These are phyloP conservation scores for Cenchrus purpureus DNA, from an alignment of 176 grass and related monocot species.

Conservation along the genomic window DNA sequence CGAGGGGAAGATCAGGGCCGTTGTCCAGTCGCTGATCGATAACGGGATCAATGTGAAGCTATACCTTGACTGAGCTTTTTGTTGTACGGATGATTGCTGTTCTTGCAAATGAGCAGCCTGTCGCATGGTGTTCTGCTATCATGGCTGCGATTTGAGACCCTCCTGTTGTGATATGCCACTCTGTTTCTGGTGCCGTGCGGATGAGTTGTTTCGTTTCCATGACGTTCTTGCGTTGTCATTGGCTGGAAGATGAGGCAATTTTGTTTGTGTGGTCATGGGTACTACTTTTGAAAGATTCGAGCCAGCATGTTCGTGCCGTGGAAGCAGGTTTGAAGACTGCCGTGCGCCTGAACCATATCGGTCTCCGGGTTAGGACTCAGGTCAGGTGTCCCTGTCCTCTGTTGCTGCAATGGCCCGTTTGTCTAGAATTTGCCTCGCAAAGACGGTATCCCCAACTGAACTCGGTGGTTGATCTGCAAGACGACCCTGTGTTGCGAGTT, in stretches of 20 bases:
- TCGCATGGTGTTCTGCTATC: background rate
- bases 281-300: background rate
- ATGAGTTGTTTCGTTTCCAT: background rate
- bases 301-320: background rate
- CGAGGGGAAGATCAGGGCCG: slow-evolving; percentile 82
- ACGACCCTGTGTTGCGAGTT: background rate
- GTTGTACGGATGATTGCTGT: background rate
- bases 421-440: background rate
- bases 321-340: background rate
- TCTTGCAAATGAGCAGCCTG: slow-evolving; percentile 27
- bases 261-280: background rate
- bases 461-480: background rate
- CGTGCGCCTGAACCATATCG: background rate
- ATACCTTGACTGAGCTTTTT: slow-evolving; percentile 71
- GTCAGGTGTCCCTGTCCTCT: background rate
- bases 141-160: background rate
- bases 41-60: slow-evolving; percentile 88
- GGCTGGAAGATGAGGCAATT: no score
- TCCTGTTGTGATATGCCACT: background rate
- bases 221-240: background rate
- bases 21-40: slow-evolving; percentile 88
- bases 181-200: background rate
- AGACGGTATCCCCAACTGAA: background rate
- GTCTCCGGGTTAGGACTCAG: background rate
- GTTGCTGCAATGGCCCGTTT: background rate